phyloP scores from a whole-genome alignment of 768 basidiomycete species.

The Suillus lakei region DNA sequence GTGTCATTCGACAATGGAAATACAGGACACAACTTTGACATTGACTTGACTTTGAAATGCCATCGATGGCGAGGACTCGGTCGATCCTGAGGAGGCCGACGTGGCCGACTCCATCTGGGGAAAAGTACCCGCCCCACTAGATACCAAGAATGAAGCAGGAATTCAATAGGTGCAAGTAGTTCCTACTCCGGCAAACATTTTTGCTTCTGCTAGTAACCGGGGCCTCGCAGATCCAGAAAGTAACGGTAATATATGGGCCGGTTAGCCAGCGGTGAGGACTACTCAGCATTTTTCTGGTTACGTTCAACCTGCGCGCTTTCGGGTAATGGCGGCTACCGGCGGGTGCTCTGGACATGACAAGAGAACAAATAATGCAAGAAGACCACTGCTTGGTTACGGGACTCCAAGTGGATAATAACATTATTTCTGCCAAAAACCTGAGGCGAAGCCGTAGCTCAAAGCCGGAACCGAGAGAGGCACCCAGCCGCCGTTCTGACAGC shows the following conservation, averaged over 20 bases:
- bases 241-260: background rate
- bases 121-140: background rate
- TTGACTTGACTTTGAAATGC: too few relatives aligned
- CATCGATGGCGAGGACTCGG: background rate
- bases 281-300: background rate
- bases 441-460: background rate
- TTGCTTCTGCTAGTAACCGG: background rate
- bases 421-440: background rate
- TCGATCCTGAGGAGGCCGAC: background rate
- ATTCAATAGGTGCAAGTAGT: background rate
- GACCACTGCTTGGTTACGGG: background rate
- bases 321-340: background rate
- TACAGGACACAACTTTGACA: background rate
- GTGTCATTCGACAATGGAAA: slow-evolving; percentile 3
- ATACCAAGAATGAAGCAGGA: background rate
- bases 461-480: background rate
- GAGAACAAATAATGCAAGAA: background rate
- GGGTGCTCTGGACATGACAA: background rate
- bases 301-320: background rate
- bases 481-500: background rate
- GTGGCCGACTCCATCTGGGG: background rate
- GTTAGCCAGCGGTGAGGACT: background rate
- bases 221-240: background rate
- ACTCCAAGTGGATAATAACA: background rate
- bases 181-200: background rate